These are phyloP conservation scores for Rheum nobile DNA, from an alignment of 148 eudicot genomes.

Conservation along the genomic window DNA sequence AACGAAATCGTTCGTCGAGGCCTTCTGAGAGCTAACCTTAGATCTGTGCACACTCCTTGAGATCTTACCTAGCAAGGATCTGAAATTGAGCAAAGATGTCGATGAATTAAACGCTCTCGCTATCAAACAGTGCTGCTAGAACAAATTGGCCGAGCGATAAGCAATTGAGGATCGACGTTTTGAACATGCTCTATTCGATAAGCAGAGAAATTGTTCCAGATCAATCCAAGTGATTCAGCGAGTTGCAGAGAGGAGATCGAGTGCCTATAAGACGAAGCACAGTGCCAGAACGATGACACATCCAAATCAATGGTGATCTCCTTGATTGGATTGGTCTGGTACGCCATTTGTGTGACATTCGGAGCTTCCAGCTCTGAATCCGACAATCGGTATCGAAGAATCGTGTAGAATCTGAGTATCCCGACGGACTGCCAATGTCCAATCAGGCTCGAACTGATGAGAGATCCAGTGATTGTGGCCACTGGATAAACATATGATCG, in stretches of 20 bases:
- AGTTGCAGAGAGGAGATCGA: constrained; percentile 65
- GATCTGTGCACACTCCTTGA: constrained; percentile 68
- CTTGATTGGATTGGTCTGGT: constrained; percentile 64
- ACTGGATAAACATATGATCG: constrained; percentile 96
- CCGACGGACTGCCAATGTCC: constrained; percentile 84
- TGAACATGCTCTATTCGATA: constrained; percentile 39
- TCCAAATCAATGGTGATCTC: constrained; percentile 43
- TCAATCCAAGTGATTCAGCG: constrained; percentile 38
- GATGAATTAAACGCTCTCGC: constrained; percentile 44
- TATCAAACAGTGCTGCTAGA: constrained; percentile 40
- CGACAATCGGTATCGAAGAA: constrained; percentile 19
- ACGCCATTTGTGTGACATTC: constrained; percentile 66
- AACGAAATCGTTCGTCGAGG: constrained; percentile 25
- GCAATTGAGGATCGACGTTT: constrained; percentile 25
- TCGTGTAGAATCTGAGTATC: constrained; percentile 30
- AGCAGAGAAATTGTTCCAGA: constrained; percentile 57
- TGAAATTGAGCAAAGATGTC: constrained; percentile 52
- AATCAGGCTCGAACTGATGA: constrained; percentile 65
- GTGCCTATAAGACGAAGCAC: constrained; percentile 63
- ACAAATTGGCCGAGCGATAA: constrained; percentile 22
- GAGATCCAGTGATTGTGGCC: constrained; percentile 74
- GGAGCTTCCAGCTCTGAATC: constrained; percentile 38
- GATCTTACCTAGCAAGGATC: constrained; percentile 42
- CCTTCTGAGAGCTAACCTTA: constrained; percentile 46
- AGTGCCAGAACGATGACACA: constrained; percentile 48